These are phyloP conservation scores for Gillenia trifoliata DNA, from an alignment of 306 rosid species.

Conservation along the genomic window DNA sequence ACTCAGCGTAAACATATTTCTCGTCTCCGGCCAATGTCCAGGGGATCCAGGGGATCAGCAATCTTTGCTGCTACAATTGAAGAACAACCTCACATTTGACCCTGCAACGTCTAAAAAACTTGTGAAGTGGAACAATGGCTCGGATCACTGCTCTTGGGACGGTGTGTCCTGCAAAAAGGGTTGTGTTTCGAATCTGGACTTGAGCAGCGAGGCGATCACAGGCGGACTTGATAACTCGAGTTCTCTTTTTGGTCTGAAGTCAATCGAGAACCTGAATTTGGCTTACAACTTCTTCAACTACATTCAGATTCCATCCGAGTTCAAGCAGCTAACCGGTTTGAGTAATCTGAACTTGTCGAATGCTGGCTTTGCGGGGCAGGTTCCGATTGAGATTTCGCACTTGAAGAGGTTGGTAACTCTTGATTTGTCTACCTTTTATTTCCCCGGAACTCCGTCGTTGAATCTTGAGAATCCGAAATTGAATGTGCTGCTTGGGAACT, in stretches of 20 bases:
- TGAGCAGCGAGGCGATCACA: neutral
- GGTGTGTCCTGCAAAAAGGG: slow-evolving; percentile 36
- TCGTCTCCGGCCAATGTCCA: no score
- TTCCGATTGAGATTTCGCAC: slow-evolving; percentile 26
- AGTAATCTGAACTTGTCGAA: slow-evolving; percentile 21
- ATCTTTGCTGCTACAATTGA: slow-evolving; percentile 34
- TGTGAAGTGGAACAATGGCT: slow-evolving; percentile 23
- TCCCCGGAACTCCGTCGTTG: rapidly evolving
- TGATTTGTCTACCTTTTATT: slow-evolving; percentile 10
- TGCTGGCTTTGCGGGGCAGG: slow-evolving; percentile 23
- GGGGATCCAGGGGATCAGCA: slow-evolving; percentile 12
- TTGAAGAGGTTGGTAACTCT: slow-evolving; percentile 22
- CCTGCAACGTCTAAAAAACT: slow-evolving; percentile 14
- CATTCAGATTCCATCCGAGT: slow-evolving; percentile 1
- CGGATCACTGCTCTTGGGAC: slow-evolving; percentile 40
- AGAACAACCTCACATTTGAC: slow-evolving; percentile 19
- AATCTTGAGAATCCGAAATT: slow-evolving; percentile 22
- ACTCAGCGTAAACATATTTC: neutral
- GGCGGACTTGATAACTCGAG: slow-evolving; percentile 25
- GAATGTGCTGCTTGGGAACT: slow-evolving; percentile 9
- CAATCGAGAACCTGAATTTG: slow-evolving; percentile 21
- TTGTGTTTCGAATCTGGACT: slow-evolving; percentile 23
- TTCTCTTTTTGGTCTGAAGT: slow-evolving; percentile 24
- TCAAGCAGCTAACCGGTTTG: slow-evolving; percentile 15
- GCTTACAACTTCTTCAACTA: slow-evolving; percentile 11